A percentile compares a stretch with the other conserved stretches of the same genome.
phyloP scores from a whole-genome alignment of 2,329 filamentous ascomycete species.

The Colletotrichum kahawae region DNA sequence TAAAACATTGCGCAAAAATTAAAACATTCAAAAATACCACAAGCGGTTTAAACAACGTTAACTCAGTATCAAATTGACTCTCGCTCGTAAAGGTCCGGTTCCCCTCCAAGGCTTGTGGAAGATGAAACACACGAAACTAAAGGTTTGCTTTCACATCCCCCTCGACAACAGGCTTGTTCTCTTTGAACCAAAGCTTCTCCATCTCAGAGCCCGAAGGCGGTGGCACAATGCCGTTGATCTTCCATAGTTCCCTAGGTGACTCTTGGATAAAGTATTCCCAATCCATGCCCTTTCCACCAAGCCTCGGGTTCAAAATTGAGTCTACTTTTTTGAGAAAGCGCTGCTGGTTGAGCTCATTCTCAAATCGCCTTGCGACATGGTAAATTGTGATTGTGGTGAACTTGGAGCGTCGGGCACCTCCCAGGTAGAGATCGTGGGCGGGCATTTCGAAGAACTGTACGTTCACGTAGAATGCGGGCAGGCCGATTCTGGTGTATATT shows the following conservation, averaged over 20 bases:
- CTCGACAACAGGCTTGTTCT: conserved; percentile 40
- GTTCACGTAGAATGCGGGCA: neutral
- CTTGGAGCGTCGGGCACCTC: neutral
- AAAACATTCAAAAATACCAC: neutral
- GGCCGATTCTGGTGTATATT: neutral
- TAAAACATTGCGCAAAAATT: too few species aligned
- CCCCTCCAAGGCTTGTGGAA: neutral
- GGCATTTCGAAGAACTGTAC: neutral
- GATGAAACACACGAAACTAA: neutral
- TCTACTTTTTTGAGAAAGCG: neutral
- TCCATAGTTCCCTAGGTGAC: neutral
- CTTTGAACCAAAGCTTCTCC: neutral
- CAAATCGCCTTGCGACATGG: neutral
- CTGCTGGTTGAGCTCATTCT: neutral
- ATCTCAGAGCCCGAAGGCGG: neutral
- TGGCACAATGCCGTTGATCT: neutral
- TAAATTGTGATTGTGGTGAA: neutral
- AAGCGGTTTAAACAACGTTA: neutral
- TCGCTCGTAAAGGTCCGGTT: neutral
- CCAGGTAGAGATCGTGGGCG: neutral
- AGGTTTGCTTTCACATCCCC: conserved; percentile 28
- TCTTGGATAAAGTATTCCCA: neutral
- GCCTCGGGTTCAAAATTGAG: neutral
- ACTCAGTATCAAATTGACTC: neutral
- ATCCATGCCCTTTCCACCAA: neutral